phyloP scores from a whole-genome alignment of 1,284 basidiomycete genomes.

The Spongiforma sp. region DNA sequence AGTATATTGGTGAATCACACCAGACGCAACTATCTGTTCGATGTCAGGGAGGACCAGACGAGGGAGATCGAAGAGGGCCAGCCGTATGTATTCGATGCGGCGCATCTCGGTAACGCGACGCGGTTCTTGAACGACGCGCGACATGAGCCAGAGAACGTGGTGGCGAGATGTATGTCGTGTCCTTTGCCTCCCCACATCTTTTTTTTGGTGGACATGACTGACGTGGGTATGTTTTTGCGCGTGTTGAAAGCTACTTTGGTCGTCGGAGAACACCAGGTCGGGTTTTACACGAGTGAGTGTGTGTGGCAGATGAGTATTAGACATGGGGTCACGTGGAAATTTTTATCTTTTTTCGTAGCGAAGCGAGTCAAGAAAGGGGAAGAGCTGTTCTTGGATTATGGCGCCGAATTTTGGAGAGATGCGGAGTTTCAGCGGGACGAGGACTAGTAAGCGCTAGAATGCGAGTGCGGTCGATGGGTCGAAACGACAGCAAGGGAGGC shows the following conservation, averaged over 20 bases:
- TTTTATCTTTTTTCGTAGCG: conserved; percentile 28
- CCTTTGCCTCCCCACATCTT: neutral
- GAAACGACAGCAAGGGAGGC: too few relatives aligned
- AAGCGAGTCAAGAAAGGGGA: conserved; percentile 40
- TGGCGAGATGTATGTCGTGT: conserved; percentile 42
- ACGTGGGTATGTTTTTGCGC: conserved; percentile 3
- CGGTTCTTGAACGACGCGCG: conserved; percentile 60
- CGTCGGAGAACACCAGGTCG: conserved; percentile 56
- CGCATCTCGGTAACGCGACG: conserved; percentile 55
- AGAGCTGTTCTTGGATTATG: conserved; percentile 56
- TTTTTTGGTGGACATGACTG: neutral
- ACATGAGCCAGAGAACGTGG: conserved; percentile 45
- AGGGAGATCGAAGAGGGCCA: conserved; percentile 15
- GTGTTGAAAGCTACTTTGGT: conserved; percentile 41
- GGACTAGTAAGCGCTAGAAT: too few relatives aligned
- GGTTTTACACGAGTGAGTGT: conserved; percentile 48
- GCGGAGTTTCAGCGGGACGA: too few relatives aligned
- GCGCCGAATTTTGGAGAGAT: conserved; percentile 40
- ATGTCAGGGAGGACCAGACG: conserved; percentile 35
- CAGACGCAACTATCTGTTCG: conserved; percentile 54
- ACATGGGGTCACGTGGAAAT: too few relatives aligned
- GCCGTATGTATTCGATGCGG: conserved; percentile 47
- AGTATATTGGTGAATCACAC: conserved; percentile 39
- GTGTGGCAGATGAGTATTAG: too few relatives aligned
- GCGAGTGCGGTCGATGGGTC: too few relatives aligned